These are phyloP conservation scores for Beauveria asiatica DNA, from an alignment of 2,329 filamentous ascomycete genomes.

Conservation along the genomic window DNA sequence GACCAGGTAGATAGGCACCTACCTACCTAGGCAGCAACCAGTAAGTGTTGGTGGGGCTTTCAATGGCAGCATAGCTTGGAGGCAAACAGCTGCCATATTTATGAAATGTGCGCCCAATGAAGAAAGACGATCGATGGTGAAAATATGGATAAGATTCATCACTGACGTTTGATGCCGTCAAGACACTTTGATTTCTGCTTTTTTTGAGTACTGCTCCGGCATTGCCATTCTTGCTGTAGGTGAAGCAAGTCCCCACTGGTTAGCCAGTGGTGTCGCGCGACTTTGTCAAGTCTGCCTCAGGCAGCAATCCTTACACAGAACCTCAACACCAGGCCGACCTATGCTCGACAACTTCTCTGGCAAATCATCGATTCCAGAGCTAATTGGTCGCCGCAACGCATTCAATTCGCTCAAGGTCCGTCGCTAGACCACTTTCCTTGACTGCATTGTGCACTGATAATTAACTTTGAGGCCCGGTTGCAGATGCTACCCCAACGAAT, in stretches of 20 bases:
- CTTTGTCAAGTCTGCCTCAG: constrained; percentile 24
- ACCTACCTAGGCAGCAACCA: background rate
- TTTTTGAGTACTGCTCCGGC: too few relatives aligned
- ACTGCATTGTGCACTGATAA: background rate
- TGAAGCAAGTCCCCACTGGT: background rate
- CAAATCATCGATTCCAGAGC: constrained; percentile 24
- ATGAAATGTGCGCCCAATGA: background rate
- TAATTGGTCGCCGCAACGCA: constrained; percentile 27
- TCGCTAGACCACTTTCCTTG: background rate
- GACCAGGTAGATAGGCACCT: background rate
- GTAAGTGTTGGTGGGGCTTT: background rate
- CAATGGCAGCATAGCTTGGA: background rate
- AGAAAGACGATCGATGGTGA: background rate
- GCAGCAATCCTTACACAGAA: constrained; percentile 18
- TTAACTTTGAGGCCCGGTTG: constrained; percentile 10
- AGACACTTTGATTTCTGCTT: background rate
- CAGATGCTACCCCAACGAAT: constrained; percentile 57
- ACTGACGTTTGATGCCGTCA: too few relatives aligned
- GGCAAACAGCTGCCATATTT: background rate
- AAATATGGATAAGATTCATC: too few relatives aligned
- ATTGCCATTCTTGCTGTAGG: background rate
- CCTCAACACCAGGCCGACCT: constrained; percentile 10
- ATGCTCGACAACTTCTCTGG: constrained; percentile 20
- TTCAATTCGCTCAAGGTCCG: constrained; percentile 26
- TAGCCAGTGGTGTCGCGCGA: constrained; percentile 19